Evolutionary conservation across 495 filamentous ascomycete species (phyloP).

Genomic region (Podospora pseudopauciseta): DNA sequence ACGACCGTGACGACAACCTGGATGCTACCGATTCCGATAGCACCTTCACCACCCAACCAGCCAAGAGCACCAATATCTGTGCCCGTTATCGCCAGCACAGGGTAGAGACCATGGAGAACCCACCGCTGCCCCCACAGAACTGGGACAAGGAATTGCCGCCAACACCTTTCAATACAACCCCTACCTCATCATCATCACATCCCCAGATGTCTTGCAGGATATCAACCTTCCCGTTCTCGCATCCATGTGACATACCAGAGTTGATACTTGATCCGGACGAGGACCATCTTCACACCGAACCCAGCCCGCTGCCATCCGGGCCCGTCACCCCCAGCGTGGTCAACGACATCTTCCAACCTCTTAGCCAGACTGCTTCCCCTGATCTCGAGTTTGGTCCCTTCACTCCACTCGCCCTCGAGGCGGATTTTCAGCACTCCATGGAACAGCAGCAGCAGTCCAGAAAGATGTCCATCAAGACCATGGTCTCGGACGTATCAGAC

Average conservation of each 20-base stretch:
- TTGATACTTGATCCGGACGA: slow-evolving; percentile 20
- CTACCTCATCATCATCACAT: slow-evolving; percentile 11
- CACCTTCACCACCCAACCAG: not conserved
- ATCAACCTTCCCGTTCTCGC: slow-evolving; percentile 16
- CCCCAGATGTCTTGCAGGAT: slow-evolving; percentile 21
- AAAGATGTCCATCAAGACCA: slow-evolving; percentile 11
- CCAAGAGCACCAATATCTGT: not conserved
- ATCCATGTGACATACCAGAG: slow-evolving; percentile 21
- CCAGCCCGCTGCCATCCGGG: slow-evolving; percentile 10
- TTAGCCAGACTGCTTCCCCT: slow-evolving; percentile 11
- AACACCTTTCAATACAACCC: slow-evolving; percentile 8
- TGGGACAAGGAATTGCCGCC: slow-evolving; percentile 12
- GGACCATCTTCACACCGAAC: not conserved
- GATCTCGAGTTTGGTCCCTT: slow-evolving; percentile 15
- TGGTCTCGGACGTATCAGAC: slow-evolving; percentile 8
- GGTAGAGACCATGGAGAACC: not conserved
- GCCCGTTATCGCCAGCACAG: not conserved
- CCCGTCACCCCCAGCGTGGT: slow-evolving; percentile 15
- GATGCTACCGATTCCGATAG: not conserved
- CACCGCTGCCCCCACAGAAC: not conserved
- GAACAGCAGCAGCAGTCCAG: not conserved
- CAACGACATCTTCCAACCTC: slow-evolving; percentile 18
- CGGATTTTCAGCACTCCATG: not conserved
- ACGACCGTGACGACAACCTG: not conserved
- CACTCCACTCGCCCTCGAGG: not conserved